Evolutionary conservation across 2,329 filamentous ascomycete genomes (phyloP), one percentile per base, ranked within the genome.

Genomic region (Chaetomium sp.): DNA sequence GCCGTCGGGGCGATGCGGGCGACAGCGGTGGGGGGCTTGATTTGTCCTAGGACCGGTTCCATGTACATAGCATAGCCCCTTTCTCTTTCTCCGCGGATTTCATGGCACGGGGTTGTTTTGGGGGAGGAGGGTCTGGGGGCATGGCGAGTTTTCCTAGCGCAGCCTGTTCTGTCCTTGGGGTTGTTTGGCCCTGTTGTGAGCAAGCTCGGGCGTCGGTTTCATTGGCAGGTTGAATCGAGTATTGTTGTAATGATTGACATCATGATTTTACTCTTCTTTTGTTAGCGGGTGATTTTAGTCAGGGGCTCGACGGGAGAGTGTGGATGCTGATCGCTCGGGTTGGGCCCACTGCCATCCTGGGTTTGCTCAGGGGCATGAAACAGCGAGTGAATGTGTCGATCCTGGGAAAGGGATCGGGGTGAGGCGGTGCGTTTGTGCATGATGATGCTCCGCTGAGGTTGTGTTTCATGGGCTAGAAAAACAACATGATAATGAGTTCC

Each of bases 221-320:
- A 57, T 64, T 68, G 60, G 45, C 63, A 68, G 57, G 62, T 70
- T 68, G 62, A 65, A 70, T 67, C 55, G 57, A 65, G 53, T 58
- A 56, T 62, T 64, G 49, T 64, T 61, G 61, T 64, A 55, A 56
- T 64, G 50, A 27, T 3, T 27, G 21, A 51, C 27, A 19, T 47
- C 10, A 54, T 38, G 13, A 12, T 33, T 57, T 21, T 16, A 42
- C 38, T 42, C 16, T 12, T 35, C 51, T 50, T 49, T 7, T 23
- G 3, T 56, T 57, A 38, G 38, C 33, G 23, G 35, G 50, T 51
- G 35, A 42, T 19, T 42, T 27, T 12, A 55, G 31, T 42, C 16
- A 42, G 45, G 45, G 45, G 45, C n/a, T 19, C n/a, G 45, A 8
- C 9, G 49, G 50, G 59, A 25, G 21, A 23, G 33, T 9, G 50